Percentiles rank a stretch among this genome's conserved stretches.
Evolutionary conservation across 2,329 filamentous ascomycete genomes (phyloP).

Genomic region (Colletotrichum tropicale): DNA sequence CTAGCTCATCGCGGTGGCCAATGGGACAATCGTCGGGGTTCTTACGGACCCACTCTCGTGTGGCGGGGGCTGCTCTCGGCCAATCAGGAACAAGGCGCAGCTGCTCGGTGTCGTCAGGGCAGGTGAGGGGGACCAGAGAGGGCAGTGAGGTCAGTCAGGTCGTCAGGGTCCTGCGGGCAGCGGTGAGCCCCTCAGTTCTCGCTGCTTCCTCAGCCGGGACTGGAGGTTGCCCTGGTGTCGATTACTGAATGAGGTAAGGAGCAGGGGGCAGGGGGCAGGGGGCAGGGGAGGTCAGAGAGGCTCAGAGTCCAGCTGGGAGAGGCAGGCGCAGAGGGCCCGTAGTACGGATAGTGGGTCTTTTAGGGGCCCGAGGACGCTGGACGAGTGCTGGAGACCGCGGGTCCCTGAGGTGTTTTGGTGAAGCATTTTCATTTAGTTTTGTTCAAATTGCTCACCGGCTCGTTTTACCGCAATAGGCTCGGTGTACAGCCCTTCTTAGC

Average conservation of each 20-base stretch:
- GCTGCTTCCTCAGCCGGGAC: neutral
- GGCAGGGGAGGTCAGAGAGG: neutral
- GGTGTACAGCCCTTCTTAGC: neutral
- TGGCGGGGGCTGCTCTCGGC: neutral
- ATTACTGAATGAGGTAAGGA: neutral
- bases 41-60: neutral
- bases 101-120: neutral
- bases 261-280: neutral
- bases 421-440: neutral
- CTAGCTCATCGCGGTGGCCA: neutral
- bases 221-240: neutral
- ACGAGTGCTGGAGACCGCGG: neutral
- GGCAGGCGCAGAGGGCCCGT: slow-evolving; percentile 8
- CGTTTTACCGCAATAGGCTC: neutral
- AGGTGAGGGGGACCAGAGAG: neutral
- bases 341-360: neutral
- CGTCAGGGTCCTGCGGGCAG: slow-evolving; percentile 1
- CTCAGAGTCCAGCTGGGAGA: neutral
- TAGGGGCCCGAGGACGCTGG: neutral
- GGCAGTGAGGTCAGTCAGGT: neutral
- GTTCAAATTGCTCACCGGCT: neutral
- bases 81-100: slow-evolving; percentile 1
- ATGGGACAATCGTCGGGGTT: neutral
- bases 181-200: neutral
- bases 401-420: neutral